phyloP scores from a whole-genome alignment of 1,284 basidiomycete genomes.

The Vanrija sp. region DNA sequence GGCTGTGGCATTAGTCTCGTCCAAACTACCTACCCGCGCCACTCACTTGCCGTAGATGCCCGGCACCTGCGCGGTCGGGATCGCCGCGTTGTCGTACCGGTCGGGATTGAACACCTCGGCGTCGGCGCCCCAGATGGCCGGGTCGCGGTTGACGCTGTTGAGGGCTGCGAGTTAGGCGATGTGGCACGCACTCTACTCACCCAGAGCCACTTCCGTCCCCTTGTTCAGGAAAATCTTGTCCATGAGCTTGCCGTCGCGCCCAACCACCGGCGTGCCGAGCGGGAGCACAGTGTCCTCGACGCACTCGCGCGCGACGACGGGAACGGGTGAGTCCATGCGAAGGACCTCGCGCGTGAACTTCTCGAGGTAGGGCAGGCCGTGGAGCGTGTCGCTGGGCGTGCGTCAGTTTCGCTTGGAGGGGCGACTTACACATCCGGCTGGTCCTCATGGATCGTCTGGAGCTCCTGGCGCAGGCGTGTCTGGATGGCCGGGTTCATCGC shows the following conservation, averaged over 20 bases:
- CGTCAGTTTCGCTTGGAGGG: conserved; percentile 1
- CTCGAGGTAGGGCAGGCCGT: conserved; percentile 57
- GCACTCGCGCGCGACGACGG: conserved; percentile 38
- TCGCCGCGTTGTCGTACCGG: conserved; percentile 43
- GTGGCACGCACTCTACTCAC: conserved; percentile 21
- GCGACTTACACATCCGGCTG: conserved; percentile 16
- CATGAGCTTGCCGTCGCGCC: conserved; percentile 46
- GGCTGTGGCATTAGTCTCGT: conserved; percentile 18
- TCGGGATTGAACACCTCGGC: conserved; percentile 63
- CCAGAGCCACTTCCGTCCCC: conserved; percentile 40
- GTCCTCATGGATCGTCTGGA: conserved; percentile 34
- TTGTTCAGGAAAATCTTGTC: conserved; percentile 33
- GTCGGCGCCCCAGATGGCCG: conserved; percentile 61
- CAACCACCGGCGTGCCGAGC: conserved; percentile 49
- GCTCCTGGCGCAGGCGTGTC: too few relatives aligned
- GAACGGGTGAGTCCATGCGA: conserved; percentile 62
- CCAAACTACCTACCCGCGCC: too few relatives aligned
- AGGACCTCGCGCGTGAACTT: conserved; percentile 65
- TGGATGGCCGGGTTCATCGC: conserved; percentile 50
- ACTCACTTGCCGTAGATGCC: conserved; percentile 58
- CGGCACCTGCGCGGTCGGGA: conserved; percentile 47
- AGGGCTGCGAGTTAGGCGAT: background rate
- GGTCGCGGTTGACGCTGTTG: conserved; percentile 3
- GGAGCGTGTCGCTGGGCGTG: conserved; percentile 29
- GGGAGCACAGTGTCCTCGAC: conserved; percentile 61